phyloP scores from a whole-genome alignment of 164 flowering plant genomes.

The Sedum album region DNA sequence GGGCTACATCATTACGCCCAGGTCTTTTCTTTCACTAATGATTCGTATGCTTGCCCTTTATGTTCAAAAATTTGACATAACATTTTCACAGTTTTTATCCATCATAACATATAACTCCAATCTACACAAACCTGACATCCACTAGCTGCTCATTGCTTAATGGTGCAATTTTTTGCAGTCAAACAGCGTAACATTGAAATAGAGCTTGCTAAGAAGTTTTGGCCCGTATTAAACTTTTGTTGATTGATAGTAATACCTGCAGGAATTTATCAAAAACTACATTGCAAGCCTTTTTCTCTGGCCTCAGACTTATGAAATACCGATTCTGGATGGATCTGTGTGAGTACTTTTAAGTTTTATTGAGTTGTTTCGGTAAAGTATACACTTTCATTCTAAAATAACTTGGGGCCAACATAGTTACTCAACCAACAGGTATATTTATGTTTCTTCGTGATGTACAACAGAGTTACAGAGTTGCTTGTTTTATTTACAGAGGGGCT shows the following conservation, averaged over 20 bases:
- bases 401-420: too few species aligned
- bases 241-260: constrained; percentile 14
- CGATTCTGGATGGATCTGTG: constrained; percentile 66
- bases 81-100: too few species aligned
- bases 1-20: constrained; percentile 66
- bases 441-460: too few species aligned
- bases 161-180: too few species aligned
- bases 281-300: constrained; percentile 68
- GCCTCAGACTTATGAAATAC: constrained; percentile 74
- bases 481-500: constrained; percentile 19
- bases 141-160: too few species aligned
- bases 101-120: too few species aligned
- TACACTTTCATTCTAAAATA: neutral
- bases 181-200: neutral
- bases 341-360: constrained; percentile 26
- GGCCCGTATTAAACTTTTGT: neutral
- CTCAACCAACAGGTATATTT: too few species aligned
- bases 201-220: neutral
- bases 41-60: neutral
- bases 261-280: constrained; percentile 60
- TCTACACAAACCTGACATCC: too few species aligned
- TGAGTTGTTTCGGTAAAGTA: neutral
- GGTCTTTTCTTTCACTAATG: constrained; percentile 32
- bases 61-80: neutral
- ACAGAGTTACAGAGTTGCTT: neutral